Evolutionary conservation across 2,329 filamentous ascomycete species (phyloP), one percentile per base, ranked within the genome.

Genomic region (Fusarium annulatum): DNA sequence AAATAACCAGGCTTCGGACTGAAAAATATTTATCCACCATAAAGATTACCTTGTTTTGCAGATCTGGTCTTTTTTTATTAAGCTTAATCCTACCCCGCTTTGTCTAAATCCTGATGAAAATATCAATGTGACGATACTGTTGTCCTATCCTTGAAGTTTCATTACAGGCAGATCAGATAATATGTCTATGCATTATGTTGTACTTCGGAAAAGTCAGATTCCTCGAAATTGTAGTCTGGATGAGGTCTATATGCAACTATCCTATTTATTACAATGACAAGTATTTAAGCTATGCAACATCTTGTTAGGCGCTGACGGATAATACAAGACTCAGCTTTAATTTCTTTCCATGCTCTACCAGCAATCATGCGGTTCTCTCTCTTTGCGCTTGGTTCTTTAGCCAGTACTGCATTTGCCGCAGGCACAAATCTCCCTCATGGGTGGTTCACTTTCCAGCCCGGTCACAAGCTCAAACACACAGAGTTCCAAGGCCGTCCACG

Each of bases 401-500:
- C 14, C 41, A 39, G 45, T 7, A 42, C 48, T 16, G 48, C 48
- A 7, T 48, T 72, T 4, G 60, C 71, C 14, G 49, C 70, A 6
- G 43, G 57, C 30, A 59, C 55, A 9, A 52, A 38, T 6, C 53
- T 74, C 38, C 72, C 72, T 1, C 49, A 42, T 5, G 72, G 72
- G 43, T 74, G 72, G 70, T 69, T 71, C 48, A 53, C 57, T 4
- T 68, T 73, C 23, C 70, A 69, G 5, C 72, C 72, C 5, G 55
- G 60, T 1, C 51, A 68, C 30, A 71, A 65, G 45, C 72, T 73
- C 53, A 52, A 67, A 19, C 18, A 61, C 1, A 33, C 48, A 18
- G 43, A 65, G 9, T 65, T 71, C 28, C 39, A 72, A 19, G 70
- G 72, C 63, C 52, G 70, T 61, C 72, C 72, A n/a, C 48, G 72